Evolutionary conservation across 768 basidiomycete genomes (phyloP), one percentile per base, ranked within the genome.

Genomic region (Pleurotus tuber-regium): DNA sequence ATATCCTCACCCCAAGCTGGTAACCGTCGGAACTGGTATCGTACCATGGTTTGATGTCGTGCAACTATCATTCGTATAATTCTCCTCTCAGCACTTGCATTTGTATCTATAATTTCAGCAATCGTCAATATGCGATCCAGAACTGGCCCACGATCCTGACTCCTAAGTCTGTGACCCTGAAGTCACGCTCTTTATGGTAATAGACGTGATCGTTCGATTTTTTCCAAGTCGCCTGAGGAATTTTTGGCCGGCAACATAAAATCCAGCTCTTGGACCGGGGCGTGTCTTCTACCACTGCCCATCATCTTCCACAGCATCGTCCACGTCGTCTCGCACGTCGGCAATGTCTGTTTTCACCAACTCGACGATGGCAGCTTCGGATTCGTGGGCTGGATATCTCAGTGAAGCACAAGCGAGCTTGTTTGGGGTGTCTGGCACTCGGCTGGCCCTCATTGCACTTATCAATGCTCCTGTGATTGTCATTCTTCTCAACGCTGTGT

Each of bases 401-500:
- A 63, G 65, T 4, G 67, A 73, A 19, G 70, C 73, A 2, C 75
- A 77, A 59, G 62, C 67, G 3, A 67, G 74, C 25, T 47, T 76
- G 25, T 56, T 69, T 16, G 60, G 68, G n/a, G 67, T 70, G 43
- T 66, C 72, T 4, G 23, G 21, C n/a, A 48, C 46, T 24, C 70
- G 73, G 40, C 62, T 71, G 6, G 51, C 72, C 19, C 58, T 79
- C 18, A 59, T 78, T 71, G 57, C 75, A 68, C 59, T 91, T 43
- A 60, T 94, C 36, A 90, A 85, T 55, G 67, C 83, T 11, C 91
- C 92, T 2, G 35, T 91, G 42, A 58, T 90, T 55, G 78, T 74
- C 43, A 78, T 95, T 42, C 57, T 84, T 5, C 62, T 92, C 52
- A 94, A 98, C 63, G 80, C 87, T 42, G 63, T 92, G 4, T 78